These are phyloP conservation scores for Apiotrichum porosum DNA, from an alignment of 1,284 basidiomycete species.

Conservation along the genomic window DNA sequence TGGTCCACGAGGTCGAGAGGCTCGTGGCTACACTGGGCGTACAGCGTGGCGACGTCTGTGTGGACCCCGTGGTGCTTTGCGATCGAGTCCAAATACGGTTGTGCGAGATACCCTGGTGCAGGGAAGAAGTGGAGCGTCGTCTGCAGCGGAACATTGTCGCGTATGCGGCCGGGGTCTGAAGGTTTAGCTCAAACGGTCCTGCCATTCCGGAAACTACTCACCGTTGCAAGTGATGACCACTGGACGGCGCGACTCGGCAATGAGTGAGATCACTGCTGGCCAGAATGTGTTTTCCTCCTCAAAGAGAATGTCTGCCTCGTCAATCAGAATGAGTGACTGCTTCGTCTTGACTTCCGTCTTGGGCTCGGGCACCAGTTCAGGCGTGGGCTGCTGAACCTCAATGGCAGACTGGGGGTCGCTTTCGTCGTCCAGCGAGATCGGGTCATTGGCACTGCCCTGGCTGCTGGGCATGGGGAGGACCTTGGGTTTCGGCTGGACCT, in stretches of 20 bases:
- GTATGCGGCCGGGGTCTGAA: too few species aligned
- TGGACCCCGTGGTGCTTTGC: constrained; percentile 23
- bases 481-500: neutral
- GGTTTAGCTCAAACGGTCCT: too few species aligned
- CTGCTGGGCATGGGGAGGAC: neutral
- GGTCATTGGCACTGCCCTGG: constrained; percentile 23
- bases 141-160: constrained; percentile 71
- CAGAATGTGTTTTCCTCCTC: constrained; percentile 89
- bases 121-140: constrained; percentile 62
- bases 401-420: neutral
- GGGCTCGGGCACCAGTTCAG: neutral
- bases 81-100: constrained; percentile 67
- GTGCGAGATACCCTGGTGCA: constrained; percentile 58
- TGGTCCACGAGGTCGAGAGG: constrained; percentile 28
- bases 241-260: constrained; percentile 73
- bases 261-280: constrained; percentile 72
- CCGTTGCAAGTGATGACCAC: constrained; percentile 91
- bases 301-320: constrained; percentile 93
- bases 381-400: neutral
- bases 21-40: constrained; percentile 31
- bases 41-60: constrained; percentile 28
- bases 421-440: constrained; percentile 26
- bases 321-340: constrained; percentile 89
- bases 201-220: too few species aligned
- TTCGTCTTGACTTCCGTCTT: constrained; percentile 28